A percentile compares a stretch with the other conserved stretches of the same genome.
phyloP scores from a whole-genome alignment of 768 basidiomycete species.

The Phanerochaete carnosa region DNA sequence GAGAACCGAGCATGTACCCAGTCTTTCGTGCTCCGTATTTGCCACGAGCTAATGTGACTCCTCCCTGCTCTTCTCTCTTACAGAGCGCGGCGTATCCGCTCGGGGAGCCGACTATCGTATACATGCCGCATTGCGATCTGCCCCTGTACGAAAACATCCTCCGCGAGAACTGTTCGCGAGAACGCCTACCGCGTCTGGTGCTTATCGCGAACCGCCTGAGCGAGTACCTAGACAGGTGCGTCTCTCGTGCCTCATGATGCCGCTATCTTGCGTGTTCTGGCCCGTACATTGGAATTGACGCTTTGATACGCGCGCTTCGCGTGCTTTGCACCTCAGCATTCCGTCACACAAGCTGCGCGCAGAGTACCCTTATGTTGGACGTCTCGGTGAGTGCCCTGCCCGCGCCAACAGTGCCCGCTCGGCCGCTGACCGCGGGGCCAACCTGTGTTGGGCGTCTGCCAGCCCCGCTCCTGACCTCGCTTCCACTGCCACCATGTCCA shows the following conservation, averaged over 20 bases:
- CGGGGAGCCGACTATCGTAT: conserved; percentile 54
- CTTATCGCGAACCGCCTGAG: conserved; percentile 64
- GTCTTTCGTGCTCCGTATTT: conserved; percentile 4
- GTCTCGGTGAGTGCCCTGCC: conserved; percentile 42
- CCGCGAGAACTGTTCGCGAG: conserved; percentile 54
- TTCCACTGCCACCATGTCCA: conserved; percentile 46
- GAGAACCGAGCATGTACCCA: conserved; percentile 50
- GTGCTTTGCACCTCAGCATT: conserved; percentile 39
- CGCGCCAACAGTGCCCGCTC: conserved; percentile 7
- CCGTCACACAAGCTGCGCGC: conserved; percentile 46
- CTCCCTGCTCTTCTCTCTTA: conserved; percentile 1
- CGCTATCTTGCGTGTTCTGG: background rate
- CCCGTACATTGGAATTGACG: background rate
- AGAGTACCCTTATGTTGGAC: conserved; percentile 50
- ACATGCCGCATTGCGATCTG: conserved; percentile 80
- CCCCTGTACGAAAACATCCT: conserved; percentile 66
- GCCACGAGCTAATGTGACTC: conserved; percentile 8
- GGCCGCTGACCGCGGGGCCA: background rate
- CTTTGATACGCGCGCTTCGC: background rate
- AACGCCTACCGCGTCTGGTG: conserved; percentile 44
- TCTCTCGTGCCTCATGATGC: conserved; percentile 11
- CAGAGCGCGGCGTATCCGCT: conserved; percentile 33
- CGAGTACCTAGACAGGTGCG: conserved; percentile 68
- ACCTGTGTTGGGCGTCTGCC: background rate
- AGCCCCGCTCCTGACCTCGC: conserved; percentile 50